Evolutionary conservation across 169 alveolate genomes (phyloP), one percentile per base, ranked within the genome.

Genomic region (Theileria parva): DNA sequence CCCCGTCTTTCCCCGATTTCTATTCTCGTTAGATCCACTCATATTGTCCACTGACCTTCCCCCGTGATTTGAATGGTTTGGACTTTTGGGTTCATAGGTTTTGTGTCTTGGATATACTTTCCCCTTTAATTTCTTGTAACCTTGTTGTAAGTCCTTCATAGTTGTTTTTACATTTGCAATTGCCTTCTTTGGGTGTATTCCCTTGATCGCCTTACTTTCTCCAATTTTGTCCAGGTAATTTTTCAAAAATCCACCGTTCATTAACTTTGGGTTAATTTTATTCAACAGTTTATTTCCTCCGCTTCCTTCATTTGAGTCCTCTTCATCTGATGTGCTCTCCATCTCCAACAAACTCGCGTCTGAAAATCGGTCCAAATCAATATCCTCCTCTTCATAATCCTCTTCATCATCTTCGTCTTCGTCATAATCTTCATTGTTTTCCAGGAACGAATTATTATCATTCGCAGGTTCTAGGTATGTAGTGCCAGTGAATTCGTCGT

Each of bases 321-420:
- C 80, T 30, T 28, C 72, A 59, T 13, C 19, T 32, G 77, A 6
- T 19, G 13, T 53, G 19, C 34, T 37, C 8, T 37, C 17, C 63
- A 55, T 15, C 30, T 69, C 77, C 51, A 39, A 28, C 32, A 69
- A 59, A 69, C 53, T 69, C 6, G 63, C 30, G 23, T 55, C 65
- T 13, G 21, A 28, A 25, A 32, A 28, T 6, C 71, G 7, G 71
- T 63, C 71, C 23, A 27, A 63, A 30, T n/a, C 34, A 63, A 44
- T 44, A 44, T 44, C 53, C 15, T 63, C 71, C 19, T 63, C 71
- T 7, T 15, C 25, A 28, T 63, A 27, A 32, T 63, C 32, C 8
- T 69, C 77, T 28, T 69, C 66, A 34, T 69, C 63, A 2, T 73
- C 76, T 0, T 73, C 30, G 30, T 73, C 80, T 79, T 73, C 79